Percentiles rank a stretch among this genome's conserved stretches.
These are phyloP conservation scores for Perkinsus chesapeaki DNA, from an alignment of 169 alveolate species.

Conservation along the genomic window DNA sequence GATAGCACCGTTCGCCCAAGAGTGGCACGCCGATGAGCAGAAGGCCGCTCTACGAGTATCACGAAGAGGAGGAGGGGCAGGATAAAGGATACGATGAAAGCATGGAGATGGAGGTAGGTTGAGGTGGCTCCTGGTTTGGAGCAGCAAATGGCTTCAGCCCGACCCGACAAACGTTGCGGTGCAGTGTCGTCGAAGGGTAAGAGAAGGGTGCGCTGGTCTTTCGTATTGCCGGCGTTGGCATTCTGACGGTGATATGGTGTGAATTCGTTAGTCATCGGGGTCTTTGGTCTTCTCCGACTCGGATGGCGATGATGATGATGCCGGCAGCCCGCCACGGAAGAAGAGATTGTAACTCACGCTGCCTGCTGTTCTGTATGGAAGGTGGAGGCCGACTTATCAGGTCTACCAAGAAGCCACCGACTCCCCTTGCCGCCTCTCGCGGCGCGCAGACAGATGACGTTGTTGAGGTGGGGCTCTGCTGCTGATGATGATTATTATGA, in stretches of 20 bases:
- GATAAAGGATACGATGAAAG: neutral
- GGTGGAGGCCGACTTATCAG: neutral
- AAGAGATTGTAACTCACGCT: neutral
- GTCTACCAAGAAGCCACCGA: neutral
- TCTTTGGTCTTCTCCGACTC: neutral
- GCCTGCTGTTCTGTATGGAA: neutral
- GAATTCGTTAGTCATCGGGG: neutral
- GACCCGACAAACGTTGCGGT: neutral
- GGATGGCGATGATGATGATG: neutral
- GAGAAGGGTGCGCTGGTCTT: neutral
- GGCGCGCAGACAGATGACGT: neutral
- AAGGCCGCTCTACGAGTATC: neutral
- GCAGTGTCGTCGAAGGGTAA: too few relatives aligned
- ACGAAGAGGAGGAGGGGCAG: neutral
- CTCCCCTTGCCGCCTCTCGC: neutral
- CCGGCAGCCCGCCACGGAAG: neutral
- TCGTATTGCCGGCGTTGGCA: neutral
- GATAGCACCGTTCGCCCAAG: too few relatives aligned
- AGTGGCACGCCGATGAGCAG: neutral
- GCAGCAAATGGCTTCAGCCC: neutral
- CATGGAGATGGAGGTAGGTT: neutral
- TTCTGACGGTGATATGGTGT: neutral
- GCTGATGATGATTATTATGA: neutral
- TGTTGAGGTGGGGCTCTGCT: neutral
- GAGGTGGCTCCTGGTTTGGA: neutral